Evolutionary conservation across 2,329 filamentous ascomycete genomes (phyloP), one percentile per base, ranked within the genome.

Genomic region (Gnomoniopsis smithogilvyi): DNA sequence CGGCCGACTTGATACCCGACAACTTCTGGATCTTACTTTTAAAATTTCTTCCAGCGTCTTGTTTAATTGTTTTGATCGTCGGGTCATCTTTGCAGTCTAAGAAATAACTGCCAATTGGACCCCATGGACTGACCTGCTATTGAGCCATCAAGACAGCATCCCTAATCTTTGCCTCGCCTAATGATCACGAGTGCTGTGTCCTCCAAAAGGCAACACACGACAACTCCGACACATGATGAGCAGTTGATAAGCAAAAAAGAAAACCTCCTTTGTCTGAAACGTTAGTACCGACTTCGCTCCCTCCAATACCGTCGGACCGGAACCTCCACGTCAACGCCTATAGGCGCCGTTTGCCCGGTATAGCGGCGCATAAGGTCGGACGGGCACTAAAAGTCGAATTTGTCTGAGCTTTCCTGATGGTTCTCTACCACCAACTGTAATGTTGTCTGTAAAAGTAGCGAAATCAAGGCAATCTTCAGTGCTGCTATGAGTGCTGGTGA

Each of bases 401-500:
- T 22, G 8, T 19, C 21, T 46, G 38, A 45, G 47, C 22, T 26
- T 36, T 22, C 26, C 53, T 47, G 17, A 41, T 38, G 43, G 22
- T 34, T 24, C 54, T 30, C 56, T 30, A 51, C 34, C 26, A 43
- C 49, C 17, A 15, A 47, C 46, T 62, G 58, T 62, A 51, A 62
- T 62, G 60, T 53, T 41, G 48, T 54, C n/a, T 45, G 50, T 43
- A 21, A 21, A 36, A 22, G 17, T 52, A 50, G 36, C 43, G 49
- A 51, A 21, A 34, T 47, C 49, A 56, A 52, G 47, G 52, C 53
- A 47, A 56, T 19, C 51, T 55, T 33, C 34, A 63, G 67, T 64
- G 69, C 74, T 84, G 83, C 81, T 86, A 87, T 87, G 84, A 86
- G 78, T 62, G 60, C 41, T 79, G 80, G 80, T 75, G 80, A 85